These are phyloP conservation scores for Rutstroemia sp. DNA, from an alignment of 2,329 filamentous ascomycete genomes.

Conservation along the genomic window DNA sequence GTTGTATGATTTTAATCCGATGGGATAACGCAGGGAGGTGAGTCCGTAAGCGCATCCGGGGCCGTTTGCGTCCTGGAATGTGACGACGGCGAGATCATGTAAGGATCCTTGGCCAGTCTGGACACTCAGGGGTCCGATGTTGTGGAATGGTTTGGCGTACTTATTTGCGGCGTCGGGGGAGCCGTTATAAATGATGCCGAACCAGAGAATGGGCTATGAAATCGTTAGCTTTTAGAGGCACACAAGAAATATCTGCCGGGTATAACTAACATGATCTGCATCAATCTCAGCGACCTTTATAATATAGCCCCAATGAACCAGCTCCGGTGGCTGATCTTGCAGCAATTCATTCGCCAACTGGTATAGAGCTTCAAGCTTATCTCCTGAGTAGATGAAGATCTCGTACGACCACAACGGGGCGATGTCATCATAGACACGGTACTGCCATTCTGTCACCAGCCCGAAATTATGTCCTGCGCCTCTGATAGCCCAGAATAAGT, in stretches of 20 bases:
- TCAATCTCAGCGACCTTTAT: not conserved
- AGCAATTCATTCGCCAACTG: not conserved
- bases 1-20: conserved; percentile 2
- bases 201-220: not conserved
- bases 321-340: conserved; percentile 1
- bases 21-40: not conserved
- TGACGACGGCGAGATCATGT: not conserved
- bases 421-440: not conserved
- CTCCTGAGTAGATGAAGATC: not conserved
- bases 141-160: not conserved
- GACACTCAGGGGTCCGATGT: not conserved
- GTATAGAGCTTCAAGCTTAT: not conserved
- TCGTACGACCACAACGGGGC: not conserved
- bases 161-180: not conserved
- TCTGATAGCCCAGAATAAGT: conserved; percentile 39
- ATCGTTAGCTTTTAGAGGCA: not conserved
- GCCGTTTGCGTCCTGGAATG: not conserved
- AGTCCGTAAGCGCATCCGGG: not conserved
- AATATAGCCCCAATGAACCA: not conserved
- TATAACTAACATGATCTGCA: not conserved
- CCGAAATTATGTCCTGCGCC: conserved; percentile 34
- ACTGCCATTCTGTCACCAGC: conserved; percentile 30
- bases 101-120: not conserved
- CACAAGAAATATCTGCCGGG: not conserved
- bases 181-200: not conserved